Evolutionary conservation across 1,139 yeast genomes (phyloP).

Genomic region (Trichomonascaceae sp.): DNA sequence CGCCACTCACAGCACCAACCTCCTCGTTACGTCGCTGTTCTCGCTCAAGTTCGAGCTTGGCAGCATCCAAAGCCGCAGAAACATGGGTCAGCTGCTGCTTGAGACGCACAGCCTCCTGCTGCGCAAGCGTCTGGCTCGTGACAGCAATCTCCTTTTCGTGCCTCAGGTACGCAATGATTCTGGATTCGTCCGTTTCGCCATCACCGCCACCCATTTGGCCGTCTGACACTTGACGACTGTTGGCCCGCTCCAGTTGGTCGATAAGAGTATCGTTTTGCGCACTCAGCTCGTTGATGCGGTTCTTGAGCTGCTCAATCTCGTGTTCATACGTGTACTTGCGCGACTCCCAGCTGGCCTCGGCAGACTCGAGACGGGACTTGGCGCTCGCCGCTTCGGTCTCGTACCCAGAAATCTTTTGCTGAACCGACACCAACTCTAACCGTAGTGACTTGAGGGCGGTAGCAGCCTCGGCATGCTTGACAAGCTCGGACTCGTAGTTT

Average conservation of each 20-base stretch:
- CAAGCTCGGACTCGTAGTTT: constrained; percentile 46
- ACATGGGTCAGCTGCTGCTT: constrained; percentile 27
- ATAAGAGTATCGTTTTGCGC: constrained; percentile 56
- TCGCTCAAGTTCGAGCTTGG: constrained; percentile 19
- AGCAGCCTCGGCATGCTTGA: constrained; percentile 44
- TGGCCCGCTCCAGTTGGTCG: constrained; percentile 46
- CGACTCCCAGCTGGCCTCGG: constrained; percentile 33
- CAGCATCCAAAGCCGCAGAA: constrained; percentile 21
- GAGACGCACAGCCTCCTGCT: constrained; percentile 37
- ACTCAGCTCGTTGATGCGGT: constrained; percentile 42
- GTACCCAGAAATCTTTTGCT: constrained; percentile 27
- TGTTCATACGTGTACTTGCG: constrained; percentile 36
- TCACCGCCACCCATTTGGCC: constrained; percentile 3
- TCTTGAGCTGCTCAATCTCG: constrained; percentile 35
- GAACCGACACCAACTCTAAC: constrained; percentile 30
- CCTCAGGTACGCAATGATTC: constrained; percentile 47
- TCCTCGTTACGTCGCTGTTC: constrained; percentile 30
- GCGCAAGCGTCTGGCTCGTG: constrained; percentile 38
- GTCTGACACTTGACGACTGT: constrained; percentile 1
- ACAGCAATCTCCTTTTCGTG: constrained; percentile 68
- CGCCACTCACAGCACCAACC: constrained; percentile 31
- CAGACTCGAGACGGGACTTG: constrained; percentile 21
- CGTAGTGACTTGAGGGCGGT: constrained; percentile 33
- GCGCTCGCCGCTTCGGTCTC: constrained; percentile 24
- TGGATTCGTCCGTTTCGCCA: constrained; percentile 5